Evolutionary conservation across 1,139 yeast genomes (phyloP).

Genomic region (Diutina mesorugosa): DNA sequence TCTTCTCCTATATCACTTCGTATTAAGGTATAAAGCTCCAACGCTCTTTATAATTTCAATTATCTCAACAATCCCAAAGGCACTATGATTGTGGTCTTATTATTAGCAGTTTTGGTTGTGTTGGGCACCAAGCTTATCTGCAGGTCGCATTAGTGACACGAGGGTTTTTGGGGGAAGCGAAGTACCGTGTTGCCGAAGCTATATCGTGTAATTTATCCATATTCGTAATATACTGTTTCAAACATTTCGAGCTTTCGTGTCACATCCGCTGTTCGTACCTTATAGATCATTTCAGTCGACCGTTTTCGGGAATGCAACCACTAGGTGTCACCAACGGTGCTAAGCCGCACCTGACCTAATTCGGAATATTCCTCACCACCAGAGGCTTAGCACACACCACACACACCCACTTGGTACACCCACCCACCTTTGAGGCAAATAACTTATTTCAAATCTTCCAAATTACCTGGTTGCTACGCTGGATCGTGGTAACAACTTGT

Average conservation of each 20-base stretch:
- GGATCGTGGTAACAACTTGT: not conserved
- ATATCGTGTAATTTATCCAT: not conserved
- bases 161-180: not conserved
- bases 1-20: not conserved
- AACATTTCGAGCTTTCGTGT: no score
- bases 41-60: no score
- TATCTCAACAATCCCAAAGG: no score
- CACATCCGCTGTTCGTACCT: no score
- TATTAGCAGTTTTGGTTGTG: not conserved
- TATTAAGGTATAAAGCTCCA: no score
- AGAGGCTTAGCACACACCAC: not conserved
- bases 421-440: not conserved
- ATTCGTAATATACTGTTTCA: no score
- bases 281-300: no score
- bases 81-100: no score
- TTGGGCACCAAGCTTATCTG: not conserved
- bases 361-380: not conserved
- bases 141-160: not conserved
- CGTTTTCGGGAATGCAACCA: not conserved
- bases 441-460: not conserved
- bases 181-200: not conserved
- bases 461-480: not conserved
- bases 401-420: not conserved
- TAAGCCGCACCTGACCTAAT: not conserved
- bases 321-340: not conserved